These are phyloP conservation scores for Scedosporium aurantiacum DNA, from an alignment of 2,329 filamentous ascomycete genomes.

Conservation along the genomic window DNA sequence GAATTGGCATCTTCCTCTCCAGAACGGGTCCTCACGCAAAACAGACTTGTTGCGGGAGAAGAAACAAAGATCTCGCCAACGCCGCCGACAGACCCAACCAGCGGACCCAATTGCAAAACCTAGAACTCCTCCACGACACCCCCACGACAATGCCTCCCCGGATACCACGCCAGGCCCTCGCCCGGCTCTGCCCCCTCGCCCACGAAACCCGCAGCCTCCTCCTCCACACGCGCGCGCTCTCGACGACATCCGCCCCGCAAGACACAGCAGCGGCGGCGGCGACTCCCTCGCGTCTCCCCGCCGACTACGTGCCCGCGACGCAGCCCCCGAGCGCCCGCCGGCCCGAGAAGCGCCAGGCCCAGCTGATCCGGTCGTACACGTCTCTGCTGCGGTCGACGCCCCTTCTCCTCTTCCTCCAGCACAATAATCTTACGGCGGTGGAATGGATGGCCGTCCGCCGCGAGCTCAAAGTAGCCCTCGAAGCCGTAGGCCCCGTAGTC, in stretches of 20 bases:
- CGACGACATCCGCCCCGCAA: conserved; percentile 15
- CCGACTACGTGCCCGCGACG: conserved; percentile 47
- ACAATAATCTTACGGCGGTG: conserved; percentile 57
- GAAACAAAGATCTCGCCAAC: too few relatives aligned
- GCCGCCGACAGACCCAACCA: not conserved
- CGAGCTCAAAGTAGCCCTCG: conserved; percentile 32
- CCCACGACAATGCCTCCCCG: not conserved
- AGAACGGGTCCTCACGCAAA: too few relatives aligned
- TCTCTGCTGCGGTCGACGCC: conserved; percentile 78
- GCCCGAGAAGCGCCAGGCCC: conserved; percentile 79
- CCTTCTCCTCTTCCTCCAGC: conserved; percentile 71
- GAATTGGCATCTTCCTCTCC: too few relatives aligned
- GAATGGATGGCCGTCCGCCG: conserved; percentile 42
- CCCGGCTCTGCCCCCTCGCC: not conserved
- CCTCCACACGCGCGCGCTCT: conserved; percentile 11
- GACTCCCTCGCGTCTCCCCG: conserved; percentile 24
- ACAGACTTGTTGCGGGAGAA: too few relatives aligned
- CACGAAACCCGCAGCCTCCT: not conserved
- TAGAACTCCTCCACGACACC: not conserved
- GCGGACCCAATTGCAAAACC: not conserved
- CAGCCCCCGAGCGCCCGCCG: conserved; percentile 84
- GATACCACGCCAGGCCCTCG: conserved; percentile 1
- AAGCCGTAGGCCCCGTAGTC: conserved; percentile 19
- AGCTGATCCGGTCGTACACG: conserved; percentile 76
- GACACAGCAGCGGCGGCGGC: conserved; percentile 15